A percentile compares a stretch with the other conserved stretches of the same genome.
These are phyloP conservation scores for Pneumocystis canis DNA, from an alignment of 1,139 yeast genomes.

Conservation along the genomic window DNA sequence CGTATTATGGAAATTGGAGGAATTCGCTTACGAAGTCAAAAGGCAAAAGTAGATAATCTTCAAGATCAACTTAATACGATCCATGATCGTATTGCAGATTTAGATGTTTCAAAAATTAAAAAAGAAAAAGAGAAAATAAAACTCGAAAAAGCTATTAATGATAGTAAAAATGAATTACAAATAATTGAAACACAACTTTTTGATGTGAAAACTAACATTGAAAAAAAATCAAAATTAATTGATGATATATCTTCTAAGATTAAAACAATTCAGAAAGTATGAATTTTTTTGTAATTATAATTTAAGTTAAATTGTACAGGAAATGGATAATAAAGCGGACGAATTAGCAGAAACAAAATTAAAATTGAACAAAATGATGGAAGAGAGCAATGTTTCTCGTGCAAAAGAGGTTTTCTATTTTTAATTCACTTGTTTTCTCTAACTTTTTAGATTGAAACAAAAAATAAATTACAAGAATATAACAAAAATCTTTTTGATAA, in stretches of 20 bases:
- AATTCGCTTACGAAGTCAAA: conserved; percentile 62
- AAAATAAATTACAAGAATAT: conserved; percentile 49
- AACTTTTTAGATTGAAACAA: conserved; percentile 36
- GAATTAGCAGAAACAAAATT: conserved; percentile 30
- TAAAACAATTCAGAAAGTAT: conserved; percentile 8
- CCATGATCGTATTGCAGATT: conserved; percentile 45
- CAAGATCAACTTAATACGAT: conserved; percentile 52
- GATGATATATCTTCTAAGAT: conserved; percentile 9
- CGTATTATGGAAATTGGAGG: conserved; percentile 89
- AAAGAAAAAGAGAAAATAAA: conserved; percentile 51
- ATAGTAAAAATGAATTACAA: conserved; percentile 28
- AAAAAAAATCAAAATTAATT: conserved; percentile 17
- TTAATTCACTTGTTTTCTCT: not conserved
- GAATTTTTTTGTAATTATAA: conserved; percentile 1
- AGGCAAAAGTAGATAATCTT: conserved; percentile 66
- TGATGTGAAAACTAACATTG: conserved; percentile 26
- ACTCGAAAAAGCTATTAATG: conserved; percentile 34
- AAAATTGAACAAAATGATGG: conserved; percentile 37
- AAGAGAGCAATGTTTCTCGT: conserved; percentile 44
- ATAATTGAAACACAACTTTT: conserved; percentile 18
- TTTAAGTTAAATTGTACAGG: conserved; percentile 16
- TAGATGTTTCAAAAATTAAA: conserved; percentile 47
- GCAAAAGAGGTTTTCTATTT: conserved; percentile 34
- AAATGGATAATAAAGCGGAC: conserved; percentile 24
- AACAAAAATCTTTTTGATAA: conserved; percentile 33